A percentile compares a stretch with the other conserved stretches of the same genome.
phyloP scores from a whole-genome alignment of 2,329 filamentous ascomycete species.

The Diaporthe vaccinii region DNA sequence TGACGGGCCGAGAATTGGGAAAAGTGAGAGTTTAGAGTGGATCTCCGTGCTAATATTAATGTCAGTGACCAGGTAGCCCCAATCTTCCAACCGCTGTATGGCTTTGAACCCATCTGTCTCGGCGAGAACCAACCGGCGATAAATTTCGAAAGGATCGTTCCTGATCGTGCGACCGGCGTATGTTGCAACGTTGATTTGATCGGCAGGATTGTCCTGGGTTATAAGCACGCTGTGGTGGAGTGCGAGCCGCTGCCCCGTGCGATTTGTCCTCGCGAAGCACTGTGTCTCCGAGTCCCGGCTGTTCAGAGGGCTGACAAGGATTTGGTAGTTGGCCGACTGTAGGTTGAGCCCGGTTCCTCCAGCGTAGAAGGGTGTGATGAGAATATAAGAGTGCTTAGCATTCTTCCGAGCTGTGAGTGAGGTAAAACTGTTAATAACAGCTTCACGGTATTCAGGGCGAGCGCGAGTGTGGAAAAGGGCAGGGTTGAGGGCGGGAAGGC shows the following conservation, averaged over 20 bases:
- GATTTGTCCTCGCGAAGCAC: neutral
- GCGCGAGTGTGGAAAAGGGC: neutral
- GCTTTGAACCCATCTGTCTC: neutral
- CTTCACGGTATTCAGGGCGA: neutral
- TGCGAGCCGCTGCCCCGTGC: neutral
- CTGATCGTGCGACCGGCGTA: neutral
- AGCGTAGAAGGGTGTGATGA: neutral
- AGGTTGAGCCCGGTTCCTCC: conserved; percentile 6
- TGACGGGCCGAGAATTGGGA: neutral
- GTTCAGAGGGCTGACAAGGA: neutral
- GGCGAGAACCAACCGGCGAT: neutral
- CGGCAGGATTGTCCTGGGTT: neutral
- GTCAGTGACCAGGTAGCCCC: neutral
- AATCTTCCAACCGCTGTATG: neutral
- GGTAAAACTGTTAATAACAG: neutral
- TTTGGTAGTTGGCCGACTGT: conserved; percentile 14
- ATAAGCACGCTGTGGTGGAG: neutral
- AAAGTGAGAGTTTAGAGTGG: neutral
- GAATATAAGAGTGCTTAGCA: neutral
- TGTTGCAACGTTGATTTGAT: neutral
- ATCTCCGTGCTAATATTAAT: no score
- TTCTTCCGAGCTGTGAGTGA: neutral
- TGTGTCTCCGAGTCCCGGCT: neutral
- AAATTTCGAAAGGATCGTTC: neutral
- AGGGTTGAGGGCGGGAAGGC: neutral